Percentiles rank a stretch among this genome's conserved stretches.
phyloP scores from a whole-genome alignment of 148 eudicot species.

The Spergularia marina region DNA sequence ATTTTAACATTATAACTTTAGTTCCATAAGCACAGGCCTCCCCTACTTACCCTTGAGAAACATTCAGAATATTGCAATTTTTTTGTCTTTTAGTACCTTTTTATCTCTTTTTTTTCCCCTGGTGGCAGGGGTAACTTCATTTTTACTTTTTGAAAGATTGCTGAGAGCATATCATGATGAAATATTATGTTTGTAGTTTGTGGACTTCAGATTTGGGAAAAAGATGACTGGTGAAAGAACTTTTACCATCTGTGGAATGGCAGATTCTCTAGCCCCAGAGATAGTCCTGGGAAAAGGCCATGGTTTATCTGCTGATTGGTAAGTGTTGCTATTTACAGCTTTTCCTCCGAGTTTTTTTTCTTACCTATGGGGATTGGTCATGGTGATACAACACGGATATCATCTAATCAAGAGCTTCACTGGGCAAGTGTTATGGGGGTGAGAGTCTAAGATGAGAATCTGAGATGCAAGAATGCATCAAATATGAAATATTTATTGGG shows the following conservation, averaged over 20 bases:
- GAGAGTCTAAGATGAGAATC: too few species aligned
- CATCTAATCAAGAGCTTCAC: too few species aligned
- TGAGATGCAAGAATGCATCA: too few species aligned
- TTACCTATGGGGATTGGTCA: neutral
- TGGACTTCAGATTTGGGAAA: slow-evolving; percentile 95
- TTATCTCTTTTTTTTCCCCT: neutral
- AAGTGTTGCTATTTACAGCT: slow-evolving; percentile 19
- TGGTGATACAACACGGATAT: neutral
- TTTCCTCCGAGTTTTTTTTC: neutral
- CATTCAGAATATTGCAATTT: neutral
- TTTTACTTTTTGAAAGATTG: neutral
- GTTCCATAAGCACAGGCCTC: neutral
- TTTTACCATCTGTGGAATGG: slow-evolving; percentile 83
- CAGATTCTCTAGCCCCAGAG: slow-evolving; percentile 93
- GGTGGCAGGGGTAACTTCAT: neutral
- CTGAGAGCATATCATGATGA: neutral
- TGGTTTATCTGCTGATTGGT: slow-evolving; percentile 91
- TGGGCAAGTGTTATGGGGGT: too few species aligned
- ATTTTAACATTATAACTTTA: neutral
- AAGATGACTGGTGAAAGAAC: slow-evolving; percentile 71
- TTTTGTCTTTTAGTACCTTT: neutral
- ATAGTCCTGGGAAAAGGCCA: slow-evolving; percentile 94
- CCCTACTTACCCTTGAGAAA: too few species aligned
- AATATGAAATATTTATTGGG: neutral
- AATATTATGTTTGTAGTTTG: slow-evolving; percentile 47